Evolutionary conservation across 371 early-diverging fungal species (phyloP), one percentile per base, ranked within the genome.

Genomic region (Apophysomyces variabilis): DNA sequence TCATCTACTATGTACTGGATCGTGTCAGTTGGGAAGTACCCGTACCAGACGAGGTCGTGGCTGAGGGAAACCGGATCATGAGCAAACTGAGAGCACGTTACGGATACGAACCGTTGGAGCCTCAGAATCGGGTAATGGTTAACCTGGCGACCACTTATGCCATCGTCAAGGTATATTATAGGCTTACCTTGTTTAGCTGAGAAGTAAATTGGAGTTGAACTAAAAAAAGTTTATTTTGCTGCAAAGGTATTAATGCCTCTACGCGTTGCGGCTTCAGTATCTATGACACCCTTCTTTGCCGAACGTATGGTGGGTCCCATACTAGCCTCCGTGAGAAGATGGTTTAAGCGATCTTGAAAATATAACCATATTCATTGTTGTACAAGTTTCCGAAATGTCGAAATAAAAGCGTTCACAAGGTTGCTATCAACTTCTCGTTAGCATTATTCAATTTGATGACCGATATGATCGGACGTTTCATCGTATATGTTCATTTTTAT

Each of bases 131-230:
- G 0, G 78, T 83, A 38, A 87, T 95, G 80, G 66, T 93, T 35
- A 83, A 95, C 71, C 67, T 93, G 77, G 93, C 92, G 0, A 88
- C 92, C 0, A 81, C 89, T 16, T 96, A 96, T 72, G 92, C 90
- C 14, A 69, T 95, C 16, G 93, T 95, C 57, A 96, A 96, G 83
- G 85, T 84, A 73, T 36, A 11, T 47, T 3, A 39, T 11, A 41
- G 13, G 32, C 32, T 26, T 26, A 26, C 32, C 32, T 13, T 41
- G 13, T 41, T 41, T 41, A 41, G 41, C 41, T 8, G 41, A 13
- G 13, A 13, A 13, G 13, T 41, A 13, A 13, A 8, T 41, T 8
- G 41, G 41, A 41, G 11, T 41, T 13, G 13, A 41, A 26, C n/a
- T 13, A 13, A 13, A n/a, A 45, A 6, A 45, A 43, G 9, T 9